Percentiles rank a stretch among this genome's conserved stretches.
Conservation (phyloP, 2,329 filamentous ascomycete species). For the Cytospora piceicola region DNA sequence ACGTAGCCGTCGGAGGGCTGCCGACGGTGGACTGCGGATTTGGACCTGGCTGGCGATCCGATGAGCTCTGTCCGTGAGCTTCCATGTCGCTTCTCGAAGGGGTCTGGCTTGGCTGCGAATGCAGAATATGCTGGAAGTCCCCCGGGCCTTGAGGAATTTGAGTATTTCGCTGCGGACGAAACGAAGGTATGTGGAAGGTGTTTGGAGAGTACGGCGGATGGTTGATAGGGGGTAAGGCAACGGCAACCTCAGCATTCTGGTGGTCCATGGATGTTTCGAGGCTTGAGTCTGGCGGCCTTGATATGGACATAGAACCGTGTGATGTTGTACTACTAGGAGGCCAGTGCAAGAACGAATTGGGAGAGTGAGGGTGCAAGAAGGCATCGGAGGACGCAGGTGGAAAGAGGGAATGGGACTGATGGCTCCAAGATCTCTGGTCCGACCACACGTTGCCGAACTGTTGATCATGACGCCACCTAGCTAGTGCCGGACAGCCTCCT, state of each 20-base stretch:
- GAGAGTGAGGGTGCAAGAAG: slow-evolving; percentile 15
- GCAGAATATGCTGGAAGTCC: slow-evolving; percentile 22
- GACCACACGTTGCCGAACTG: slow-evolving; percentile 18
- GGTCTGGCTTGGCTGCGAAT: slow-evolving; percentile 14
- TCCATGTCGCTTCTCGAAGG: not conserved
- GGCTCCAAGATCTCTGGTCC: slow-evolving; percentile 19
- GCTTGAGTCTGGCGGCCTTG: slow-evolving; percentile 14
- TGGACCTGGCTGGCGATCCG: not conserved
- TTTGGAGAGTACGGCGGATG: slow-evolving; percentile 16
- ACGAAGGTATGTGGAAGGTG: slow-evolving; percentile 12
- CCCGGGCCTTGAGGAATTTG: slow-evolving; percentile 19
- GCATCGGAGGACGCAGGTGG: slow-evolving; percentile 20
- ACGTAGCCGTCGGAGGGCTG: not conserved
- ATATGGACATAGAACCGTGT: slow-evolving; percentile 7
- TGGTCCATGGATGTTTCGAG: slow-evolving; percentile 16
- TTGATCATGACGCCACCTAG: slow-evolving; percentile 22
- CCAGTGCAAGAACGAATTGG: slow-evolving; percentile 13
- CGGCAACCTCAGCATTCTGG: slow-evolving; percentile 15
- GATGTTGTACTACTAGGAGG: slow-evolving; percentile 7
- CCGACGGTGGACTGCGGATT: slow-evolving; percentile 1
- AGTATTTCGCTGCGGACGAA: slow-evolving; percentile 12
- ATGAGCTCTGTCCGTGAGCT: not conserved
- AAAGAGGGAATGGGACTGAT: slow-evolving; percentile 20
- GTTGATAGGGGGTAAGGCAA: slow-evolving; percentile 15
- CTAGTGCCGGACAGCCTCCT: slow-evolving; percentile 24